Base-by-base conservation (phyloP, 1,139 yeast genomes). In the Blastobotrys proliferans region DNA sequence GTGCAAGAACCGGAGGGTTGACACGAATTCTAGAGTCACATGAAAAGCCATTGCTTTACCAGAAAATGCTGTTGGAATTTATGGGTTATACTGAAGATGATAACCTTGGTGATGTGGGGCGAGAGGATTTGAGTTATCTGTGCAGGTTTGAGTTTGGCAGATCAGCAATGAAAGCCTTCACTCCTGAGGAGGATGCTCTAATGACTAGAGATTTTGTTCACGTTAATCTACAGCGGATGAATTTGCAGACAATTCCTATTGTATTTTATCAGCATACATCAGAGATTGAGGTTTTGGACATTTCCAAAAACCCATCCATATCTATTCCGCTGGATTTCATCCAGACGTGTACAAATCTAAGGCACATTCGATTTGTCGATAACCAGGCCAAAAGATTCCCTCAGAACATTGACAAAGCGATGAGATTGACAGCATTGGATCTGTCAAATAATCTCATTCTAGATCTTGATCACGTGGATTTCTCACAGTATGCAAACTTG, bases 301-400 rank as follows among this genome's bases (percentile, higher is more conserved):
- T 87, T 13, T 84, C 94, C 0, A 80, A 84, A 50, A 90, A 90
- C 60, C 95, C 96, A 5, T 83, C 94, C 18, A 82, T 90, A 42
- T 78, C 81, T 46, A 69, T 90, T 26, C 95, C 97, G 0, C 67
- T 79, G 46, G 96, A 88, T 60, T 88, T 88, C 59, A 81, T 88
- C 53, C 95, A 87, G 59, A 79, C 86, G 22, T 83, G 95, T 53
- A 74, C 78, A 39, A 84, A 84, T 55, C 69, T 90, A 52, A 74
- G 76, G 25, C 75, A 78, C 45, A 71, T 88, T 47, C 73, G 79
- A 43, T 86, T 81, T 68, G 78, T 86, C 1, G 73, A 79, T 49
- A 84, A 86, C 55, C 84, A 94, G 44, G 77, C 86, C 14, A 76
- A 82, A 8, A 73, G 70, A 42, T 83, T 90, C 58, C 97, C 97